Percentiles rank a stretch among this genome's conserved stretches.
These are phyloP conservation scores for Incumbomyces lentus DNA, from an alignment of 2,329 filamentous ascomycete species.

Conservation along the genomic window DNA sequence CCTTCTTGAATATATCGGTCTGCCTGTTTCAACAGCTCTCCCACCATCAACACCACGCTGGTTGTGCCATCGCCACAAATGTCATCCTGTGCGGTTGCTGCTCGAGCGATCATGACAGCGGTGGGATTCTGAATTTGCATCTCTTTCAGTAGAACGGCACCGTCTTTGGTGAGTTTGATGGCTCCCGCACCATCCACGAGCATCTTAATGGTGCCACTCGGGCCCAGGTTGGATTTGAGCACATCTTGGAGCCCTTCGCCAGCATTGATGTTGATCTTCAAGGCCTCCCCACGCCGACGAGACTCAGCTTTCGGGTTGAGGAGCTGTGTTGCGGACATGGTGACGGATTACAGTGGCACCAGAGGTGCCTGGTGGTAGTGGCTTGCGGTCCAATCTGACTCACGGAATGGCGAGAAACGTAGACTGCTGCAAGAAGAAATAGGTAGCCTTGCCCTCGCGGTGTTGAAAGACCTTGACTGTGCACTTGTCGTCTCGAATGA, in stretches of 20 bases:
- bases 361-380: no score
- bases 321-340: slow-evolving; percentile 64
- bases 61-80: slow-evolving; percentile 98
- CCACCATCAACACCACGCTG: slow-evolving; percentile 86
- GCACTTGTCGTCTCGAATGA: no score
- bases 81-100: slow-evolving; percentile 94
- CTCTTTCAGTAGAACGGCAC: slow-evolving; percentile 68
- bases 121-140: slow-evolving; percentile 59
- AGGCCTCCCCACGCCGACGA: slow-evolving; percentile 90
- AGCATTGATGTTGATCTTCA: slow-evolving; percentile 92
- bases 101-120: slow-evolving; percentile 68
- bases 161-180: slow-evolving; percentile 99
- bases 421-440: no score
- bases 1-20: slow-evolving; percentile 93
- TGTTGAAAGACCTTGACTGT: no score
- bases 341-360: not conserved
- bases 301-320: slow-evolving; percentile 99
- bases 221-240: slow-evolving; percentile 89
- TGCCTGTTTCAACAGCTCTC: slow-evolving; percentile 95
- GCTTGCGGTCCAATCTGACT: no score
- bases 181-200: slow-evolving; percentile 62
- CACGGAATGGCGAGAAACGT: no score
- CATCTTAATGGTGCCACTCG: slow-evolving; percentile 94
- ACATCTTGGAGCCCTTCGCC: slow-evolving; percentile 91
- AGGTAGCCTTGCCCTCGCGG: no score